These are phyloP conservation scores for Capsicum baccatum DNA, from an alignment of 257 asterid species.

Conservation along the genomic window DNA sequence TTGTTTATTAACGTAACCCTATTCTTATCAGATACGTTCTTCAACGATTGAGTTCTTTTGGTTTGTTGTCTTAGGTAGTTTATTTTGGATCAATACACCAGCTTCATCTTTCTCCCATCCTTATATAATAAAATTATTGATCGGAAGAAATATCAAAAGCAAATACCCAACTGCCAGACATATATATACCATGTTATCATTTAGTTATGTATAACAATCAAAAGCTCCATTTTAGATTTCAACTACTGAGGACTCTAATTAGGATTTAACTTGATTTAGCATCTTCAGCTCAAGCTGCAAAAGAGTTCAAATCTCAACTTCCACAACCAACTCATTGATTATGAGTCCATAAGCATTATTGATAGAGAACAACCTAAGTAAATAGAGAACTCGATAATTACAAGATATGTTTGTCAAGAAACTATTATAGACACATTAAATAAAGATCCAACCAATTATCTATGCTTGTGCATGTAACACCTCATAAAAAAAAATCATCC, in stretches of 20 bases:
- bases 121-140: conserved; percentile 36
- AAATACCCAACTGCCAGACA: conserved; percentile 9
- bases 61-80: conserved; percentile 60
- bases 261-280: not conserved
- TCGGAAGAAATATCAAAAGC: conserved; percentile 19
- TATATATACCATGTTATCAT: not conserved
- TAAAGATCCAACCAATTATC: not conserved
- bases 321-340: conserved; percentile 8
- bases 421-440: not conserved
- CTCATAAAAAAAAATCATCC: too few species aligned
- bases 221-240: not conserved
- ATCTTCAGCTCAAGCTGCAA: not conserved
- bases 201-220: not conserved
- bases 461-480: not conserved
- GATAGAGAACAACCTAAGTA: not conserved
- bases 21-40: conserved; percentile 49
- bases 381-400: not conserved
- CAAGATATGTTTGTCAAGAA: not conserved
- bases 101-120: conserved; percentile 98
- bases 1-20: too few species aligned
- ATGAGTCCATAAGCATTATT: not conserved
- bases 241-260: not conserved
- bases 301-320: not conserved
- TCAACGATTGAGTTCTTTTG: conserved; percentile 69
- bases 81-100: conserved; percentile 65